Base-by-base conservation (phyloP, 2,329 filamentous ascomycete genomes). In the Fusarium sp. region DNA sequence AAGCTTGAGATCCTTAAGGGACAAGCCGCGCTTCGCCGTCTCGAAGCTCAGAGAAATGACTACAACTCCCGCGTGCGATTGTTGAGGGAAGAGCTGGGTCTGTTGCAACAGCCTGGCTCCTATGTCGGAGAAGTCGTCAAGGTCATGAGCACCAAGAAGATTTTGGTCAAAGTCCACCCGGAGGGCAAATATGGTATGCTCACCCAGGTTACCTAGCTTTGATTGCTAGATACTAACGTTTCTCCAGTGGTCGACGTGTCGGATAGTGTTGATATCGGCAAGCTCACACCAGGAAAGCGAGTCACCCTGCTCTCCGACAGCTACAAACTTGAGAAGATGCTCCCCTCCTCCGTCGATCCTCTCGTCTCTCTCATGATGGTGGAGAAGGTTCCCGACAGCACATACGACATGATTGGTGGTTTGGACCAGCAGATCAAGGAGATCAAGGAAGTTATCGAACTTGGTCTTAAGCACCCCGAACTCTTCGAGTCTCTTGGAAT, bases 341-440 rank as follows among this genome's bases (percentile, higher is more conserved):
- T 99, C 15, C 96, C 96, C 26, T 98, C 96, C 62, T 99, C 96
- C 26, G 96, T 99, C 81, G 96, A 99, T 81, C 96, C 96, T 42
- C 93, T 99, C 66, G 96, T 99, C 65, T 99, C 96, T 41, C 93
- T 99, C 82, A 99, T 99, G 96, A 99, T 99, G 96, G 96, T 99
- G 59, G 96, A 99, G 83, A 99, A 99, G 89, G 96, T 99, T 22
- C 96, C 96, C 22, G 96, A 99, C 88, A 98, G 95, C 87, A 99
- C 96, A 82, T 99, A 99, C 88, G 96, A 99, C 86, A 99, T 99
- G 96, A 99, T 99, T 83, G 96, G 96, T 85, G 96, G 96, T 77
- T 87, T 99, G 72, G 96, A 99, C 82, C 96, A 99, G 83, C 96
- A 99, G 83, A 98, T 99, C 87, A 98, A 99, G 87, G 96, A 99